These are phyloP conservation scores for Aspergillus heteromorphus DNA, from an alignment of 495 filamentous ascomycete genomes.

Conservation along the genomic window DNA sequence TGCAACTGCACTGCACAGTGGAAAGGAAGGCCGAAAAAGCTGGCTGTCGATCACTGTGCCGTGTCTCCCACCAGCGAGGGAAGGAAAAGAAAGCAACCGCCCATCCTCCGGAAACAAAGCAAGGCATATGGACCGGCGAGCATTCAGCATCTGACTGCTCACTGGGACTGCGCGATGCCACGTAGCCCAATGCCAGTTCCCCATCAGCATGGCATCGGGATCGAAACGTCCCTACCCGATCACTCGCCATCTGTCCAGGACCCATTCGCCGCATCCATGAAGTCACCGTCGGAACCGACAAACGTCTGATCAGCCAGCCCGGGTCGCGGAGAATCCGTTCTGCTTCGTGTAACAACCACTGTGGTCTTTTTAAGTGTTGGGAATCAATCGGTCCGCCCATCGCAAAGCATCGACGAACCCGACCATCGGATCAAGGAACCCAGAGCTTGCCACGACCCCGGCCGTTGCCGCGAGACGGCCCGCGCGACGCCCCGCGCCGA, in stretches of 20 bases:
- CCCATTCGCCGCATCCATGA: conserved; percentile 15
- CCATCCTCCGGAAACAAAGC: not conserved
- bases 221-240: conserved; percentile 11
- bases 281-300: conserved; percentile 11
- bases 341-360: conserved; percentile 19
- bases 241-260: conserved; percentile 12
- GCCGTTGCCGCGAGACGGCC: conserved; percentile 29
- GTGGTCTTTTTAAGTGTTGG: conserved; percentile 14
- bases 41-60: not conserved
- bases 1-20: not conserved
- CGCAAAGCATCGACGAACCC: conserved; percentile 20
- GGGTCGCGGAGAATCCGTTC: conserved; percentile 14
- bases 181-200: conserved; percentile 1
- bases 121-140: not conserved
- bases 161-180: not conserved
- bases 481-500: conserved; percentile 31
- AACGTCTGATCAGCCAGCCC: conserved; percentile 15
- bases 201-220: conserved; percentile 6
- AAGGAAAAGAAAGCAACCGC: conserved; percentile 1
- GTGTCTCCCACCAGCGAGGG: not conserved
- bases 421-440: conserved; percentile 42
- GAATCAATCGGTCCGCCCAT: conserved; percentile 23
- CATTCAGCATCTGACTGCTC: not conserved
- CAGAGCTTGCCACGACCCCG: conserved; percentile 49
- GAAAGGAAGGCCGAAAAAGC: not conserved